These are phyloP conservation scores for Trichoderma aggressivum DNA, from an alignment of 2,329 filamentous ascomycete genomes.

Conservation along the genomic window DNA sequence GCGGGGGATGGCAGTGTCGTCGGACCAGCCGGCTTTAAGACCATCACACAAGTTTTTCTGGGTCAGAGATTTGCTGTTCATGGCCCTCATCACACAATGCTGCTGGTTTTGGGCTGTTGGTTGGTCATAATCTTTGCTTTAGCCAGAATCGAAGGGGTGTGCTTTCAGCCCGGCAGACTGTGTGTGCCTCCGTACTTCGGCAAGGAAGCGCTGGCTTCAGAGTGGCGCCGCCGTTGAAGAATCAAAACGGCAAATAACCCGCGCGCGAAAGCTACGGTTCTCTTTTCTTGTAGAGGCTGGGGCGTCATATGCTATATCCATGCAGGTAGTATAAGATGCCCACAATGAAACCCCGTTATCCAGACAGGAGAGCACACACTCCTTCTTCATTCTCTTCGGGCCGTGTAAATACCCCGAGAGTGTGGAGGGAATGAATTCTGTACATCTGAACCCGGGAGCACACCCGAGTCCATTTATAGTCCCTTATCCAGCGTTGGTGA, in stretches of 20 bases:
- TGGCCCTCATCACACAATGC: not conserved
- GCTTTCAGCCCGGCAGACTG: not conserved
- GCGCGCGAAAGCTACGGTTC: not conserved
- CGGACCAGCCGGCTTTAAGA: not conserved
- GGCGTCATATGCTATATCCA: not conserved
- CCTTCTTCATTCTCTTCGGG: not conserved
- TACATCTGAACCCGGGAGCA: not conserved
- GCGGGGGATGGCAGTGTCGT: not conserved
- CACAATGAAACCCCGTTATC: not conserved
- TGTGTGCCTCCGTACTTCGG: not conserved
- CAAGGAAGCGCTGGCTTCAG: not conserved
- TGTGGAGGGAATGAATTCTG: not conserved
- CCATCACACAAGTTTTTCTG: not conserved
- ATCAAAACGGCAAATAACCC: not conserved
- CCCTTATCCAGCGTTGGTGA: not conserved
- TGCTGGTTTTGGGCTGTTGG: not conserved
- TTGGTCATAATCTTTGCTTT: not conserved
- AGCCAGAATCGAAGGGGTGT: not conserved
- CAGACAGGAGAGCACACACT: not conserved
- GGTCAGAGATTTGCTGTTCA: not conserved
- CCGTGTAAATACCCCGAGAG: not conserved
- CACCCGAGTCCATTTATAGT: not conserved
- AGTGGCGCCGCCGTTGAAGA: not conserved
- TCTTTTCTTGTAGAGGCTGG: not conserved
- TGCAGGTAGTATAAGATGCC: not conserved